Base-by-base conservation (phyloP, 768 basidiomycete genomes). In the Leucosporidium creatinivorum region DNA sequence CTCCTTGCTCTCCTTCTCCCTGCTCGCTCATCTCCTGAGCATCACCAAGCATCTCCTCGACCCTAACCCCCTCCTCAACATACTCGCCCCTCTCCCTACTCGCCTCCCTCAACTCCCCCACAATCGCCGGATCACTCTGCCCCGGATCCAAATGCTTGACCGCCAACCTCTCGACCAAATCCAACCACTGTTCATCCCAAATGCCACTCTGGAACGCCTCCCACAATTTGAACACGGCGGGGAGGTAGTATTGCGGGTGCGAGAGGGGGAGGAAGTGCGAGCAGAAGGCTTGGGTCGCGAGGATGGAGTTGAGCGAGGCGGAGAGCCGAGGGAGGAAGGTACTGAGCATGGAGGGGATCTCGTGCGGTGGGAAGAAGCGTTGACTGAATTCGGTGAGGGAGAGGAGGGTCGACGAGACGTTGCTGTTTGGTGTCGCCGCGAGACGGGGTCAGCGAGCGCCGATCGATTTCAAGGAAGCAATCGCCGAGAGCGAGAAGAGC, bases 161-260 rank as follows among this genome's bases (percentile, higher is more conserved):
- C 63, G 87, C 81, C 56, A 94, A 81, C 73, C 83, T 83, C 33
- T 89, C 82, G 67, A 93, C 83, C 76, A 94, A 88, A 65, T 89
- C 84, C 69, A 93, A 81, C 85, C 91, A 90, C 77, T 91, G 84
- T 75, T 91, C 91, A 81, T 93, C 91, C 80, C 86, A 93, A 78
- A 87, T 84, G 77, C 89, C 89, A 65, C 89, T 90, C 80, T 92
- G 91, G 75, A 93, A 81, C 18, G 89, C 87, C 78, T 89, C 87
- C 89, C 91, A 93, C 56, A 91, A 75, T 62, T 87, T 86, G 80
- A 93, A 89, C 62, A 92, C 76, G 85, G 87, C 62, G 86, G 77
- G 77, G 17, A 81, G 82, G 81, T 92, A 93, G 55, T 84, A 84
- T 79, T 91, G 88, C 39, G 90, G 90, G 76, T 92, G 90, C 9